Percentiles rank a stretch among this genome's conserved stretches.
phyloP scores from a whole-genome alignment of 179 eudicot genomes.

The Nepenthes alata region DNA sequence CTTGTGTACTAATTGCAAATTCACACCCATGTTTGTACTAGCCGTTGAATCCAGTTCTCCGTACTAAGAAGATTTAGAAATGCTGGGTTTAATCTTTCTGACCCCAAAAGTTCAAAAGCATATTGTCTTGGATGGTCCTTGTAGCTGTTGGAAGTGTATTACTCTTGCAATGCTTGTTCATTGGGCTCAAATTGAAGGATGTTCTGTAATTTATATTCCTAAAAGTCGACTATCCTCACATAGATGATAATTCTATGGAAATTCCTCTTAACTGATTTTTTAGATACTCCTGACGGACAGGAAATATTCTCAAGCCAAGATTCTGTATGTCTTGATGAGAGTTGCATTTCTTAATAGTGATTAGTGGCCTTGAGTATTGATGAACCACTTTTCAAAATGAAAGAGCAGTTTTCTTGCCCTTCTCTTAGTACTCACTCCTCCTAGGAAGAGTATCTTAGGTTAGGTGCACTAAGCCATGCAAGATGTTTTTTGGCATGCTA shows the following conservation, averaged over 20 bases:
- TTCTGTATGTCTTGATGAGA: conserved; percentile 2
- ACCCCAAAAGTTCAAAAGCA: conserved; percentile 60
- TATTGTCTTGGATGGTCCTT: conserved; percentile 86
- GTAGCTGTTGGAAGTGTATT: conserved; percentile 83
- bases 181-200: conserved; percentile 95
- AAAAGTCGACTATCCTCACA: conserved; percentile 79
- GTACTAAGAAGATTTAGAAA: background rate
- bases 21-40: no score
- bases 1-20: no score
- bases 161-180: conserved; percentile 92
- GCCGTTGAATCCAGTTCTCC: background rate
- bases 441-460: background rate
- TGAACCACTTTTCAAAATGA: background rate
- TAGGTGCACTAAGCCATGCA: background rate
- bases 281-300: conserved; percentile 94
- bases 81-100: conserved; percentile 17
- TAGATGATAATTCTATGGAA: conserved; percentile 71
- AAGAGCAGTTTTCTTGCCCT: background rate
- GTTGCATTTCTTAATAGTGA: no score
- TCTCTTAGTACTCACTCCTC: no score
- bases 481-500: background rate
- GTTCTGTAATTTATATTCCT: conserved; percentile 82
- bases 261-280: conserved; percentile 63
- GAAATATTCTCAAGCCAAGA: conserved; percentile 61
- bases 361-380: no score